Base-by-base conservation (phyloP, 2,329 filamentous ascomycete genomes). In the Alternaria gaisen region DNA sequence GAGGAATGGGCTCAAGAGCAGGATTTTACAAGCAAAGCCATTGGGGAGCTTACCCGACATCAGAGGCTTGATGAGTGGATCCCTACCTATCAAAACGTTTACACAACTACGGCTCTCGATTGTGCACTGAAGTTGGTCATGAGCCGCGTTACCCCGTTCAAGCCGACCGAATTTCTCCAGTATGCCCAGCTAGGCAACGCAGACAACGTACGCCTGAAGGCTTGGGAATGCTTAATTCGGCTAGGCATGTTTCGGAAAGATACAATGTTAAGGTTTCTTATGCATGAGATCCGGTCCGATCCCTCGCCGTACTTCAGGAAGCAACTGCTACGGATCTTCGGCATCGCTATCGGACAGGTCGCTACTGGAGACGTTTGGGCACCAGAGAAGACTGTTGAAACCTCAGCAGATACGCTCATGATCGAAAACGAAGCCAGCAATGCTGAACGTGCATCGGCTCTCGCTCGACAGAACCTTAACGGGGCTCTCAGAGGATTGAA, bases 11-110 rank as follows among this genome's bases (percentile, higher is more conserved):
- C 83, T 40, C 81, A 83, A 28, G 84, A 88, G 46, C 80, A 84
- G 43, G 79, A 82, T 7, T 84, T 90, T 38, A 83, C 86, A 59
- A 81, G 81, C 58, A 84, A 85, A 54, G 86, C 86, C 3, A 80
- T 90, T 26, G 83, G 85, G 26, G 87, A 89, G 70, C 86, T 90
- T 36, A 86, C 89, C 64, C 83, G 88, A 32, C 87, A 89, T 63
- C 81, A 87, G 56, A 82, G 88, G 36, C 86, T 90, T 72, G 88
- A 90, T 66, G 88, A 90, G 73, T 90, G 87, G 87, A 87, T 87
- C 2, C 84, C 86, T 40, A 89, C 88, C 0, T 89, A 85, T 70
- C 87, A 89, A 56, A 90, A 90, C 66, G 77, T 89, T 24, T 88
- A 88, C 72, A 86, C 88, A 1, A 82, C 82, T 12, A 87, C 87